Base-by-base conservation (phyloP, 306 rosid genomes). In the Rosa persica region DNA sequence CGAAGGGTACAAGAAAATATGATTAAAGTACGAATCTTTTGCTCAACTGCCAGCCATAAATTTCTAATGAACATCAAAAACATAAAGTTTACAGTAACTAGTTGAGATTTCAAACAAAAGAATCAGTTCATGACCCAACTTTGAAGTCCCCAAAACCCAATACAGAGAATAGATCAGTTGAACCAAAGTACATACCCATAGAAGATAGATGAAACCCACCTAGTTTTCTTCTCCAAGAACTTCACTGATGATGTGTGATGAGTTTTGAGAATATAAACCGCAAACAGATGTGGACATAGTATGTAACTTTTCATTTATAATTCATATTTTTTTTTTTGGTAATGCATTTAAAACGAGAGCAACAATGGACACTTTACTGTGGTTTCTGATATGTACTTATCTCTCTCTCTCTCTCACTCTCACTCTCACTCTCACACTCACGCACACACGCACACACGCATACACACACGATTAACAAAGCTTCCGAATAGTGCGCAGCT, bases 291-390 rank as follows among this genome's bases (percentile, higher is more conserved):
- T 77, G 30, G 73, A 73, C 77, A 67, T 84, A 83, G 73, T 49
- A 6, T 49, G 76, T 34, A 82, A 74, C 75, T 80, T 9, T 67
- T 46, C 5, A 77, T 75, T 66, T 9, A 34, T 34, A 58, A 42
- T 44, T n/a, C 76, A 36, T 51, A 43, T 16, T 40, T 77, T 78
- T 34, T 47, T 36, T 10, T 69, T n/a, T 73, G 23, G 72, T 38
- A 54, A 75, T 85, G 85, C 85, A 85, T 76, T 70, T 83, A 83
- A 85, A 85, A 82, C 86, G 87, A 86, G 88, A 83, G 86, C 76
- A 67, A 86, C 72, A 81, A 48, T 34, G 38, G 52, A 36, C 39
- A 55, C 76, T 23, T 8, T 79, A 67, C 81, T 73, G 81, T 83
- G 83, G 83, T 84, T 81, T 87, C 80, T 82, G 67, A 86, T 44